Evolutionary conservation across 176 grass and related monocot genomes (phyloP).

Genomic region (Panicum miliaceum): DNA sequence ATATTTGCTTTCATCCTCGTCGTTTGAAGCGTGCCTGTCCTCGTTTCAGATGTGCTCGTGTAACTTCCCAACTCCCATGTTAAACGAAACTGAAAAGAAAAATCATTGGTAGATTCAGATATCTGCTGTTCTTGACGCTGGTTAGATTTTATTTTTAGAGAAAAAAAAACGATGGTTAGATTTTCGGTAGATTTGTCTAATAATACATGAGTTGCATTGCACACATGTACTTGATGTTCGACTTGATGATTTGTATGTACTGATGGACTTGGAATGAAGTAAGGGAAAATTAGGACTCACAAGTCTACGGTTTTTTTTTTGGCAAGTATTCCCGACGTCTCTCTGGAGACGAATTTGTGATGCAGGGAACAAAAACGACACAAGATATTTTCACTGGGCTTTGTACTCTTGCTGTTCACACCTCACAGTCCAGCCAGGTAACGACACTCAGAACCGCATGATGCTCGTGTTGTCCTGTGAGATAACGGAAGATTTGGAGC

Average conservation of each 20-base stretch:
- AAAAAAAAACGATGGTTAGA: neutral
- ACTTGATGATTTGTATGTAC: neutral
- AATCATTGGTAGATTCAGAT: neutral
- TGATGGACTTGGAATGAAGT: neutral
- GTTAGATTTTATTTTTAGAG: neutral
- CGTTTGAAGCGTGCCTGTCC: neutral
- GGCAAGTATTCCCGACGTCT: neutral
- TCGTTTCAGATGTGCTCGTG: neutral
- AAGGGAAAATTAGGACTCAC: neutral
- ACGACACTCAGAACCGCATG: neutral
- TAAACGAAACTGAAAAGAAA: neutral
- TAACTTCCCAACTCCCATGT: neutral
- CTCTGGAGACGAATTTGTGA: neutral
- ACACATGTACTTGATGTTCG: conserved; percentile 9
- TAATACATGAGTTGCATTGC: neutral
- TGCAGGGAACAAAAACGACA: neutral
- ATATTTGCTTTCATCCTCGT: neutral
- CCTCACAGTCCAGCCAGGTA: neutral
- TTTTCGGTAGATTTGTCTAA: conserved; percentile 4
- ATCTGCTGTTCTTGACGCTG: neutral
- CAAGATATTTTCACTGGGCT: neutral
- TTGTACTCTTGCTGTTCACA: neutral
- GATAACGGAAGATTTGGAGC: neutral
- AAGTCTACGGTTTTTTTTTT: neutral
- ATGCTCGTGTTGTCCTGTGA: neutral